Evolutionary conservation across 2,329 filamentous ascomycete species (phyloP).

Genomic region (Fusarium nygamai): DNA sequence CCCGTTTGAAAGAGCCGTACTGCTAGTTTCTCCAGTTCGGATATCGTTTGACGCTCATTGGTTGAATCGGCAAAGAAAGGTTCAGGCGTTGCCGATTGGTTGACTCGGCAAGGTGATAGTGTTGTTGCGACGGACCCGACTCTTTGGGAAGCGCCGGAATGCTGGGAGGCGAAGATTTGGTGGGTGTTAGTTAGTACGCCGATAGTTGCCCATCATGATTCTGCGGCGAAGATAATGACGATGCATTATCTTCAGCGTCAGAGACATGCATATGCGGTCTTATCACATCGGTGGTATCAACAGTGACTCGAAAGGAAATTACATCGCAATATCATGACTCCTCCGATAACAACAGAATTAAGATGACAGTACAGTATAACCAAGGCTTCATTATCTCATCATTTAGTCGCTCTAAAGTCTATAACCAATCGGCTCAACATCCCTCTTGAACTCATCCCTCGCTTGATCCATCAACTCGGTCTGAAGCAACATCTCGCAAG

Average conservation of each 20-base stretch:
- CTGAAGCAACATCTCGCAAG: slow-evolving; percentile 13
- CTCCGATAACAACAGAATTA: neutral
- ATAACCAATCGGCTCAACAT: slow-evolving; percentile 11
- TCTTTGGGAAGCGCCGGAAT: neutral
- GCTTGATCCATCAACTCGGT: slow-evolving; percentile 9
- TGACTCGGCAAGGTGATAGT: slow-evolving; percentile 12
- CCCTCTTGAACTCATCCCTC: slow-evolving; percentile 21
- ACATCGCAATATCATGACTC: neutral
- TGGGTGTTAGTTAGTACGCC: neutral
- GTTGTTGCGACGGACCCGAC: neutral
- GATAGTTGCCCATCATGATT: neutral
- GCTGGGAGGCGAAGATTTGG: neutral
- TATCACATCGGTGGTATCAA: neutral
- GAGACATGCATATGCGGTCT: neutral
- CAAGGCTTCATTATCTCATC: neutral
- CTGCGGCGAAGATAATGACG: neutral
- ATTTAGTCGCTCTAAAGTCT: slow-evolving; percentile 1
- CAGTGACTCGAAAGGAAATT: neutral
- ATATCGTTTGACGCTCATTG: slow-evolving; percentile 1
- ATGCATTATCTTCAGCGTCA: neutral
- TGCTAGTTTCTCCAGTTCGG: slow-evolving; percentile 4
- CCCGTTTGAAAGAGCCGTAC: slow-evolving; percentile 11
- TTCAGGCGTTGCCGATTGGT: slow-evolving; percentile 22
- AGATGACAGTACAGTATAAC: neutral
- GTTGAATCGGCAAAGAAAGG: slow-evolving; percentile 23